Percentiles rank a stretch among this genome's conserved stretches.
Conservation (phyloP, 2,329 filamentous ascomycete genomes). For the Cytospora chrysosperma region DNA sequence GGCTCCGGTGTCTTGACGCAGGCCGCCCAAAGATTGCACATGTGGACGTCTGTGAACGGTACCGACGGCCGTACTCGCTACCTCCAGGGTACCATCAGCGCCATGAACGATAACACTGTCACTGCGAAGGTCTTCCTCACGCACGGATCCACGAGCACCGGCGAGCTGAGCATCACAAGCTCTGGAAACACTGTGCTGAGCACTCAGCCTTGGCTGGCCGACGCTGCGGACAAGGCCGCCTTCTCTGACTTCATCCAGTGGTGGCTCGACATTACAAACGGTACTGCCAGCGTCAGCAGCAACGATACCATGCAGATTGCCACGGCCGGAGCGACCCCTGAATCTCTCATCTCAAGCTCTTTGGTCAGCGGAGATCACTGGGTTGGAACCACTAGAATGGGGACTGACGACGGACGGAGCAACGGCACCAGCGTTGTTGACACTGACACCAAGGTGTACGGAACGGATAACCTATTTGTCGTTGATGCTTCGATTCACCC, state of each 20-base stretch:
- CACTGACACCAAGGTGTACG: constrained; percentile 55
- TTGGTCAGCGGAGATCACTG: constrained; percentile 20
- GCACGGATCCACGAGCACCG: constrained; percentile 29
- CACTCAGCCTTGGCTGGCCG: constrained; percentile 28
- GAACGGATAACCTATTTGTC: constrained; percentile 61
- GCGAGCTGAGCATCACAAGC: constrained; percentile 28
- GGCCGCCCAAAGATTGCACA: constrained; percentile 28
- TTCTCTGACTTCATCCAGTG: constrained; percentile 21
- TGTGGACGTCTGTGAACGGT: constrained; percentile 28
- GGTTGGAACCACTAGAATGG: constrained; percentile 54
- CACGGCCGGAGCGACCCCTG: not conserved
- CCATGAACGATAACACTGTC: constrained; percentile 25
- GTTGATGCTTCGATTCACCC: constrained; percentile 65
- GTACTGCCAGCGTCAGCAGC: constrained; percentile 1
- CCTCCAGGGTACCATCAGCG: constrained; percentile 29
- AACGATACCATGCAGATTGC: constrained; percentile 6
- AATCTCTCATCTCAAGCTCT: constrained; percentile 8
- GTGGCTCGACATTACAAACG: constrained; percentile 18
- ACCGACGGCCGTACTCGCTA: constrained; percentile 29
- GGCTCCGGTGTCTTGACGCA: constrained; percentile 29
- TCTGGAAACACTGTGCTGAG: constrained; percentile 29
- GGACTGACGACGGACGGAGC: constrained; percentile 48
- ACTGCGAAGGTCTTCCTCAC: constrained; percentile 29
- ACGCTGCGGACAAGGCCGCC: constrained; percentile 27
- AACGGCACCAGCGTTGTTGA: constrained; percentile 56